Percentiles rank a stretch among this genome's conserved stretches.
Conservation (phyloP, 176 grass and related monocot genomes). For the Avena atlantica region DNA sequence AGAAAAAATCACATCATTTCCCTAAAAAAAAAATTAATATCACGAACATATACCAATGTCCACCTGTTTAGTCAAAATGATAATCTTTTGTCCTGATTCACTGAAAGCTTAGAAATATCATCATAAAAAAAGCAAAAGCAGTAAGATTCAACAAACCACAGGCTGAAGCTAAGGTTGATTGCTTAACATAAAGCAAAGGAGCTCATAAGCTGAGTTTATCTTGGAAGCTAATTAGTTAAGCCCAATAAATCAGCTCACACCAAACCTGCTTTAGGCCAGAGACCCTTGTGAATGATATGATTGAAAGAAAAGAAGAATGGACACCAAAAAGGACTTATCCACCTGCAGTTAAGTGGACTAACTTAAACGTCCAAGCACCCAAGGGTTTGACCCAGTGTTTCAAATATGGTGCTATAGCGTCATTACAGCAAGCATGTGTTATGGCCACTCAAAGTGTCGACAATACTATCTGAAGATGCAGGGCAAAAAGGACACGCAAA, state of each 20-base stretch:
- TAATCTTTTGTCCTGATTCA: background rate
- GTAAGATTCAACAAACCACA: background rate
- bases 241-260: background rate
- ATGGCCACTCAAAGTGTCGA: background rate
- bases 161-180: slow-evolving; percentile 16
- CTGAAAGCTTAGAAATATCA: background rate
- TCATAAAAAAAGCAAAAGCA: slow-evolving; percentile 27
- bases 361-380: slow-evolving; percentile 19
- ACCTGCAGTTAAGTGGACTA: background rate
- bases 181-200: slow-evolving; percentile 22
- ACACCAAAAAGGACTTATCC: slow-evolving; percentile 18
- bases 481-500: background rate
- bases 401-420: background rate
- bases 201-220: background rate
- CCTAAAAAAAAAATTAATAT: slow-evolving; percentile 1
- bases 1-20: slow-evolving; percentile 38
- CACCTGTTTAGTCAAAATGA: slow-evolving; percentile 23
- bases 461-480: background rate
- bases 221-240: slow-evolving; percentile 14
- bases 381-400: background rate
- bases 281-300: background rate
- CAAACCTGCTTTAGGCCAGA: background rate
- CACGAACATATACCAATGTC: background rate
- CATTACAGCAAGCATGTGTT: background rate
- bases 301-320: background rate